Conservation (phyloP, 176 grass and related monocot species). For the Carex kokanica region DNA sequence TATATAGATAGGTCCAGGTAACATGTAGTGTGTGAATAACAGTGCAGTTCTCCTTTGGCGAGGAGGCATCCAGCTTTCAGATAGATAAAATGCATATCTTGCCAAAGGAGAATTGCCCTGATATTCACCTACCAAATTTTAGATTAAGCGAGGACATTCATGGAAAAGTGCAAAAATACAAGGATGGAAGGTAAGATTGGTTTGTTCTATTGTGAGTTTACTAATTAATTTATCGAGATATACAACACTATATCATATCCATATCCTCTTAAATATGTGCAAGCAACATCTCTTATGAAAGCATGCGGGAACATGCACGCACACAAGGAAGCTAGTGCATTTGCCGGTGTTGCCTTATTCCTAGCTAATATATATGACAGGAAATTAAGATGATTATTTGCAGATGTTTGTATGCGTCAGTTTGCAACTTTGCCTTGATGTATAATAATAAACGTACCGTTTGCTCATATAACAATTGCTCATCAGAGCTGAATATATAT, state of each 20-base stretch:
- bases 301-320: neutral
- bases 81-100: conserved; percentile 4
- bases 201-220: neutral
- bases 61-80: neutral
- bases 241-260: neutral
- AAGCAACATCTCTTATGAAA: neutral
- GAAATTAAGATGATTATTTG: neutral
- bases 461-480: neutral
- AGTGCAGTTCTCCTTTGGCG: conserved; percentile 53
- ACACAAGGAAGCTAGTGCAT: no score
- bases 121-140: conserved; percentile 34
- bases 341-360: no score
- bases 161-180: neutral
- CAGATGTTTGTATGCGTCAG: neutral
- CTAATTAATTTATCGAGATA: neutral
- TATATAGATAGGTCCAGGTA: neutral
- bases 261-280: neutral
- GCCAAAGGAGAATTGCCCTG: conserved; percentile 75
- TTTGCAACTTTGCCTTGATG: neutral
- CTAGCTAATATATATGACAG: no score
- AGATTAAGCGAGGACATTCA: neutral
- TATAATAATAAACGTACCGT: neutral
- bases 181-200: neutral
- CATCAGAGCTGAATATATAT: neutral
- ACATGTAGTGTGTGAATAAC: conserved; percentile 32